Percentiles rank a stretch among this genome's conserved stretches.
phyloP scores from a whole-genome alignment of 768 basidiomycete species.

The Mycena belliarum region DNA sequence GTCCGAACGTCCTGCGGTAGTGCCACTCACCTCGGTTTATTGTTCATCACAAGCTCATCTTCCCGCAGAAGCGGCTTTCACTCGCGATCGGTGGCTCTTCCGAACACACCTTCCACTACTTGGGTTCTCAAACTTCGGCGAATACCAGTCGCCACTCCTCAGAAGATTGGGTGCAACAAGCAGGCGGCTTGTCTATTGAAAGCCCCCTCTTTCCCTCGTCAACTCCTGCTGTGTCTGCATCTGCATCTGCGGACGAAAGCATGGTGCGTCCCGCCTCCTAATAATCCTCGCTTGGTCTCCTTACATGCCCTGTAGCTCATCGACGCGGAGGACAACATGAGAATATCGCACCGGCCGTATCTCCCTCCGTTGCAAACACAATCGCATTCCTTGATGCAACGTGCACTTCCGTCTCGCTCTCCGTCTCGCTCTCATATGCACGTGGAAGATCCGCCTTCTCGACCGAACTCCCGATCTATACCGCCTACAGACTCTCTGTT shows the following conservation, averaged over 20 bases:
- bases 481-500: background rate
- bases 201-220: constrained; percentile 40
- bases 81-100: constrained; percentile 35
- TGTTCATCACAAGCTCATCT: background rate
- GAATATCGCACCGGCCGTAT: constrained; percentile 12
- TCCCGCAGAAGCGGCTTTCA: constrained; percentile 57
- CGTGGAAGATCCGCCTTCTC: constrained; percentile 7
- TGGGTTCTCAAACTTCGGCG: constrained; percentile 29
- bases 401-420: background rate
- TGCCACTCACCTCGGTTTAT: constrained; percentile 15
- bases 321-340: constrained; percentile 24
- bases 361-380: constrained; percentile 22
- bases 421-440: constrained; percentile 8
- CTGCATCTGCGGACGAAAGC: constrained; percentile 43
- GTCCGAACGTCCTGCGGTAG: constrained; percentile 57
- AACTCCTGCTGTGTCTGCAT: background rate
- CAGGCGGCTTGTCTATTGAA: constrained; percentile 66
- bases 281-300: background rate
- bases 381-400: constrained; percentile 14
- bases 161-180: constrained; percentile 78
- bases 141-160: constrained; percentile 44
- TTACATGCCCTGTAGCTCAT: constrained; percentile 27
- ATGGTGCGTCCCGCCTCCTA: constrained; percentile 39
- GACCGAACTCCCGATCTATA: constrained; percentile 8
- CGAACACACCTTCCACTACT: constrained; percentile 13